Conservation (phyloP, 1,139 yeast species). For the Geotrichum aggregatum region DNA sequence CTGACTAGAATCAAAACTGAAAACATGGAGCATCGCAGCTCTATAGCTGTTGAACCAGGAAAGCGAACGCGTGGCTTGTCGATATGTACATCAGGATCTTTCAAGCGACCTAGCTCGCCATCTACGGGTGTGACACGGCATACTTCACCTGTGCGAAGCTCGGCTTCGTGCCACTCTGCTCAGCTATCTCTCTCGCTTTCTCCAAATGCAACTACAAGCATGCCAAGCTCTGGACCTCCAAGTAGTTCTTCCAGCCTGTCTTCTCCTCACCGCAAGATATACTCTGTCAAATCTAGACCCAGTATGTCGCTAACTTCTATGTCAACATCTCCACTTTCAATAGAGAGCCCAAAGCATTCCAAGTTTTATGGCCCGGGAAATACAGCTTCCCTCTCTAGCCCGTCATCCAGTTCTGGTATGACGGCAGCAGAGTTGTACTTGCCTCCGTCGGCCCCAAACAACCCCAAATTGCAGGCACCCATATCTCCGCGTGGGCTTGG, state of each 20-base stretch:
- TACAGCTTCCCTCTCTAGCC: conserved; percentile 16
- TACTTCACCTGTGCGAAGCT: conserved; percentile 19
- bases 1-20: conserved; percentile 81
- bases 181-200: conserved; percentile 23
- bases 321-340: conserved; percentile 21
- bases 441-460: conserved; percentile 19
- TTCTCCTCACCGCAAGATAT: conserved; percentile 19
- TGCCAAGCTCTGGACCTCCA: conserved; percentile 24
- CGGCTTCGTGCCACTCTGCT: conserved; percentile 17
- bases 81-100: conserved; percentile 22
- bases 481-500: conserved; percentile 19
- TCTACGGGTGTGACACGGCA: conserved; percentile 12
- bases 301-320: conserved; percentile 13
- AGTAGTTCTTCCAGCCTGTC: conserved; percentile 17
- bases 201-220: conserved; percentile 18
- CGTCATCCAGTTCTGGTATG: not conserved
- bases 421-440: conserved; percentile 10
- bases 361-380: not conserved
- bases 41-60: conserved; percentile 6
- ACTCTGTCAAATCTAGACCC: conserved; percentile 16
- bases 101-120: conserved; percentile 23
- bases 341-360: conserved; percentile 12
- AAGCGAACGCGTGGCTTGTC: conserved; percentile 32
- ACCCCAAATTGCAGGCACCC: conserved; percentile 11
- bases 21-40: conserved; percentile 49